phyloP scores from a whole-genome alignment of 2,329 filamentous ascomycete genomes.

The Cordyceps tenuipes region DNA sequence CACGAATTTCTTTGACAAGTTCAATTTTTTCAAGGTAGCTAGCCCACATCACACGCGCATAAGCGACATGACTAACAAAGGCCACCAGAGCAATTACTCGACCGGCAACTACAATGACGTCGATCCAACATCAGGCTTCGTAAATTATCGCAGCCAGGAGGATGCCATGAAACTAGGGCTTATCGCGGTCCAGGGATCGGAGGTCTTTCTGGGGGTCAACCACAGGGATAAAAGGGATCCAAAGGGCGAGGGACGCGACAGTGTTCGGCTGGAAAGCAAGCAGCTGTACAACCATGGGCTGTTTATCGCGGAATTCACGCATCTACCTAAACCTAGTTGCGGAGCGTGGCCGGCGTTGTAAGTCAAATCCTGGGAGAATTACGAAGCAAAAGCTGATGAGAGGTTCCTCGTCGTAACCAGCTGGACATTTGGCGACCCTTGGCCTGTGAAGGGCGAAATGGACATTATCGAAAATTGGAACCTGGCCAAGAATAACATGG shows the following conservation, averaged over 20 bases:
- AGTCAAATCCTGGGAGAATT: constrained; percentile 12
- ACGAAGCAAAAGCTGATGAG: neutral
- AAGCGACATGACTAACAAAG: neutral
- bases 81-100: constrained; percentile 16
- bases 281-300: constrained; percentile 54
- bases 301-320: constrained; percentile 57
- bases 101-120: constrained; percentile 18
- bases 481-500: constrained; percentile 38
- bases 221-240: constrained; percentile 12
- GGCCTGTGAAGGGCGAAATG: constrained; percentile 54
- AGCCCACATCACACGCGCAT: neutral
- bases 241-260: constrained; percentile 32
- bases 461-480: constrained; percentile 61
- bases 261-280: constrained; percentile 58
- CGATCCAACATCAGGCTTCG: constrained; percentile 61
- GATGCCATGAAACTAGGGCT: constrained; percentile 26
- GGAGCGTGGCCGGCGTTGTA: constrained; percentile 63
- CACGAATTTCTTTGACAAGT: constrained; percentile 38
- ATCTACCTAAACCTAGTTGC: constrained; percentile 58
- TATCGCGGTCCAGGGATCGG: constrained; percentile 20
- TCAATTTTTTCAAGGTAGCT: constrained; percentile 24
- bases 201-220: constrained; percentile 31
- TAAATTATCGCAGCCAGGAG: constrained; percentile 38
- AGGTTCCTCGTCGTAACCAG: neutral
- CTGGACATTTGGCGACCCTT: constrained; percentile 37